Base-by-base conservation (phyloP, 2,329 filamentous ascomycete species). In the Ophiostoma piceae region DNA sequence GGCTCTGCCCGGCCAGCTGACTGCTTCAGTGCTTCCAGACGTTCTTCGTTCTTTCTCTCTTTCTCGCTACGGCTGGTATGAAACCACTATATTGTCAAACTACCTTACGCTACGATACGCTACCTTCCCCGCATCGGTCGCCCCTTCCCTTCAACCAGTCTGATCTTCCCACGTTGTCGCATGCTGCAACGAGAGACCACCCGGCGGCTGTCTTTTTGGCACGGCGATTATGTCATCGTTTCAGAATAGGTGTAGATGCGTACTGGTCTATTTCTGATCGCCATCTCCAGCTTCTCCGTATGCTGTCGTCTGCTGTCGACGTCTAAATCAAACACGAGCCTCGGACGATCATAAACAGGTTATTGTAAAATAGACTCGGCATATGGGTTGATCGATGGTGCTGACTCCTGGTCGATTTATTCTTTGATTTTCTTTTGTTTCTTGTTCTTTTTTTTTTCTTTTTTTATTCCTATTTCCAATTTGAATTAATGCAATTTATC, bases 81-180 rank as follows among this genome's bases (percentile, higher is more conserved):
- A 14, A 47, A 47, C 43, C 16, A 19, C 16, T 19, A 47, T 19
- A 47, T 47, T 19, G 6, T 47, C 16, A 47, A 47, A n/a, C 16
- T 47, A 47, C 14, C 41, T 14, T 14, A 12, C 41, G 4, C 41
- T 43, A 43, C 41, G 16, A 16, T 14, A 41, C 39, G 9, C 51
- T 22, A 12, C 35, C 62, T 65, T 65, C 62, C 62, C 62, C 62
- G 62, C 62, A 64, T 37, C 65, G 37, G 29, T 47, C 26, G 57
- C 39, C 41, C 67, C 69, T 68, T 39, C 57, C 57, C 26, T 62
- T 77, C 74, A 75, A 72, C 76, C 75, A 78, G 72, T 76, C 73
- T 72, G 41, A 71, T 76, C 75, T 75, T 76, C 79, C 79, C 80
- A 80, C 79, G 79, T 80, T 80, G 75, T 77, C 71, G 65, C 71